Evolutionary conservation across 306 rosid genomes (phyloP).

Genomic region (Coriaria nepalensis): DNA sequence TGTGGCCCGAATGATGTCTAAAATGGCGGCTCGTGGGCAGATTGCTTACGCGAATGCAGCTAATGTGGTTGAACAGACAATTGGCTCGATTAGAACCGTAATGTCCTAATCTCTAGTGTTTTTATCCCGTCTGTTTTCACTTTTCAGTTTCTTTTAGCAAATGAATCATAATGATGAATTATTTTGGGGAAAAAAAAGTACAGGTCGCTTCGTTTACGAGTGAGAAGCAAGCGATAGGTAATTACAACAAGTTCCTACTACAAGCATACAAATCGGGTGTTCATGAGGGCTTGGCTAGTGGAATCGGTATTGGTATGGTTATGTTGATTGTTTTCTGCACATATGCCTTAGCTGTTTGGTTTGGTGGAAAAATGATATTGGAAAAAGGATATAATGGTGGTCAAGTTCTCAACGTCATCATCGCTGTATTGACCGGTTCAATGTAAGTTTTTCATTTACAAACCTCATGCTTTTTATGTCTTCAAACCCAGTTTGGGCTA

Average conservation of each 20-base stretch:
- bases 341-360: conserved; percentile 75
- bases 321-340: conserved; percentile 44
- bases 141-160: conserved; percentile 5
- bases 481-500: background rate
- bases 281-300: conserved; percentile 49
- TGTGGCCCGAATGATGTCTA: conserved; percentile 40
- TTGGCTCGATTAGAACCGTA: conserved; percentile 85
- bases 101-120: background rate
- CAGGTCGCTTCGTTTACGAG: conserved; percentile 88
- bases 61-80: conserved; percentile 73
- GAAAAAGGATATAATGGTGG: conserved; percentile 76
- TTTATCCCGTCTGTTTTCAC: background rate
- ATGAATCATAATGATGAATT: conserved; percentile 9
- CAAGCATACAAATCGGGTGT: conserved; percentile 71
- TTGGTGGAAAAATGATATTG: conserved; percentile 60
- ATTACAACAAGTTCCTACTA: conserved; percentile 41
- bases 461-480: background rate
- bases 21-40: conserved; percentile 61
- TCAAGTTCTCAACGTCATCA: conserved; percentile 52
- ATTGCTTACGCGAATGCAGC: conserved; percentile 70
- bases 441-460: conserved; percentile 34
- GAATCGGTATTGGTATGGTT: conserved; percentile 45
- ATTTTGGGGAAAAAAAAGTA: background rate
- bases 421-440: conserved; percentile 67
- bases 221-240: conserved; percentile 54